Evolutionary conservation across 1,139 yeast genomes (phyloP).

Genomic region (Scheffersomyces titani): DNA sequence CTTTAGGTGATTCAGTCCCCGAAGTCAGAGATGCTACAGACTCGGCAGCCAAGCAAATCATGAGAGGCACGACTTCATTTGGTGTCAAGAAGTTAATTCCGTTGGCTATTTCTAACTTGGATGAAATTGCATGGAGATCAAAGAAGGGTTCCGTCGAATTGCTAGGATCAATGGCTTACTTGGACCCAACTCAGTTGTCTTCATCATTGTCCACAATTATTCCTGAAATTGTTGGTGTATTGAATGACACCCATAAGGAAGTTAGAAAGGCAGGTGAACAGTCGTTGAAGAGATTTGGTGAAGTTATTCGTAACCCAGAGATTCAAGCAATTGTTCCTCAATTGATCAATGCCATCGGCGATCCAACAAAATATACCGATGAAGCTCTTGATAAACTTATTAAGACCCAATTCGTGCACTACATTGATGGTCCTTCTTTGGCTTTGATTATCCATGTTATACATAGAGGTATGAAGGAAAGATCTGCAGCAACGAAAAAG

Average conservation of each 20-base stretch:
- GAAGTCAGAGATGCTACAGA: constrained; percentile 92
- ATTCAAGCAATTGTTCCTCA: constrained; percentile 89
- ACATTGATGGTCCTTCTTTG: constrained; percentile 96
- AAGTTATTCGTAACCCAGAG: constrained; percentile 96
- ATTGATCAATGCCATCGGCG: constrained; percentile 90
- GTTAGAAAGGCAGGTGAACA: constrained; percentile 94
- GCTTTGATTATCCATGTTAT: constrained; percentile 94
- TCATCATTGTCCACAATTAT: constrained; percentile 85
- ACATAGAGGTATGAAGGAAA: constrained; percentile 91
- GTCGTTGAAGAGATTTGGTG: constrained; percentile 89
- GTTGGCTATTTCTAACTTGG: constrained; percentile 79
- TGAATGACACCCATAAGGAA: constrained; percentile 94
- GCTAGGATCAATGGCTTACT: constrained; percentile 95
- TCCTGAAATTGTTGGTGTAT: constrained; percentile 93
- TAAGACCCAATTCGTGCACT: constrained; percentile 92
- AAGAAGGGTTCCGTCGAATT: constrained; percentile 96
- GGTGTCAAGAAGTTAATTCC: constrained; percentile 94
- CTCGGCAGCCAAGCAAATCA: constrained; percentile 81
- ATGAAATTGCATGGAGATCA: constrained; percentile 93
- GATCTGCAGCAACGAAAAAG: constrained; percentile 89
- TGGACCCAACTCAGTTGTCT: constrained; percentile 92
- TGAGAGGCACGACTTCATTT: constrained; percentile 88
- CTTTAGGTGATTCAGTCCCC: constrained; percentile 79
- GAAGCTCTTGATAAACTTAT: constrained; percentile 83
- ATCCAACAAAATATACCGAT: constrained; percentile 89